Base-by-base conservation (phyloP, 2,329 filamentous ascomycete genomes). In the Pestalotiopsis sp. region DNA sequence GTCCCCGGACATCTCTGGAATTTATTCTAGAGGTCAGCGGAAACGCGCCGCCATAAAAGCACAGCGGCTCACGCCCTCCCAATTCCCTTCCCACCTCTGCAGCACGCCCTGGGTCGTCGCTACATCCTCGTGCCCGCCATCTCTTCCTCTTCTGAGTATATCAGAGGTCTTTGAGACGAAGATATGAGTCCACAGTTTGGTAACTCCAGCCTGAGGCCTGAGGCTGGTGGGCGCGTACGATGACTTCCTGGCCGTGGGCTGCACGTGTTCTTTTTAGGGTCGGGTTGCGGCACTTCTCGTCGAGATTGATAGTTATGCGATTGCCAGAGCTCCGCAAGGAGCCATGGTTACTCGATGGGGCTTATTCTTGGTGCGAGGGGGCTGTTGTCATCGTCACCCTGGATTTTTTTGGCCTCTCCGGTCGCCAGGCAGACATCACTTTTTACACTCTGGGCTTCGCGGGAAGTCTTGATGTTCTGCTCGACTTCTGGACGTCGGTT, bases 21-120 rank as follows among this genome's bases (percentile, higher is more conserved):
- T 52, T n/a, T 52, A 78, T 77, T 77, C 77, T 83, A 81, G 85
- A 84, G 80, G 70, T 79, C 83, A 82, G 95, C 94, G 93, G 94
- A 97, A 97, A 98, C 93, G 94, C 95, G 93, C 94, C 95, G 95
- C 94, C 95, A 97, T 95, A 98, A 91, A 97, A 97, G 95, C 94
- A 94, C 88, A 86, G 94, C 93, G 94, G 94, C 92, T 95, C 83
- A 89, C 90, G 62, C 73, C 90, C 86, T 85, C 87, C 86, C 82
- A 83, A 84, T 84, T 84, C 74, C 75, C 75, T 70, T 73, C 71
- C 72, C 17, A 27, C 57, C 57, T n/a, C 61, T 31, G 76, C 67
- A 72, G 70, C 72, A 70, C 72, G 73, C 75, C 80, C 80, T 79
- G 82, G 78, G 76, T 79, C 80, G 77, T 79, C 83, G 84, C 82